Percentiles rank a stretch among this genome's conserved stretches.
Conservation (phyloP, 306 rosid genomes). For the Cucumis melo region DNA sequence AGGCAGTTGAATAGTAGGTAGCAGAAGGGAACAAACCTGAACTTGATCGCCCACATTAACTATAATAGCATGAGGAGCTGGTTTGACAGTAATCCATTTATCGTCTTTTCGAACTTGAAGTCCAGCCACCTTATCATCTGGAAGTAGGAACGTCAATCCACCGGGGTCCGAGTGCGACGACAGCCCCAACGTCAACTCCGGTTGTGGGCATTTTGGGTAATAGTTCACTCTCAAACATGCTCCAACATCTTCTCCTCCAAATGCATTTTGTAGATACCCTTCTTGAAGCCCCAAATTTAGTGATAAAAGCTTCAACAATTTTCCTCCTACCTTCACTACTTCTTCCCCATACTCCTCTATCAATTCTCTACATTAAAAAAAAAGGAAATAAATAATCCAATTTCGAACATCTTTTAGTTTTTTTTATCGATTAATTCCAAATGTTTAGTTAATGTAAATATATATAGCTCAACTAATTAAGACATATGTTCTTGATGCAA, state of each 20-base stretch:
- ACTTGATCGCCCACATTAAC: conserved; percentile 90
- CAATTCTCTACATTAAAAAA: conserved; percentile 30
- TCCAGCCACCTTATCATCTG: conserved; percentile 50
- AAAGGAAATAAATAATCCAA: background rate
- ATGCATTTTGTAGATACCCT: conserved; percentile 32
- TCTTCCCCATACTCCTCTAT: conserved; percentile 80
- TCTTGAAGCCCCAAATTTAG: conserved; percentile 47
- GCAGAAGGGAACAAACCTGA: conserved; percentile 29
- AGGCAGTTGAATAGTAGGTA: too few species aligned
- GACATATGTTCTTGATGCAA: too few species aligned
- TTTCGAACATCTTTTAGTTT: too few species aligned
- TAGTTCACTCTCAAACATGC: conserved; percentile 78
- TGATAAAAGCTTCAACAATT: conserved; percentile 47
- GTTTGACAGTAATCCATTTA: conserved; percentile 75
- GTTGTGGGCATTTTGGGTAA: conserved; percentile 70
- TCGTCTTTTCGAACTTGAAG: conserved; percentile 58
- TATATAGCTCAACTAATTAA: too few species aligned
- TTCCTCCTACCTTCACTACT: conserved; percentile 53
- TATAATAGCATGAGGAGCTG: conserved; percentile 57
- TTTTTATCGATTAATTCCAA: too few species aligned
- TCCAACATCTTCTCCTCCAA: conserved; percentile 68
- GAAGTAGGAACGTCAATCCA: conserved; percentile 55
- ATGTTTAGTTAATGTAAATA: too few species aligned
- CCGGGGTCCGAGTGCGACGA: conserved; percentile 95
- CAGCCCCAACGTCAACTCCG: conserved; percentile 62